These are phyloP conservation scores for Vittaforma corneae DNA, from an alignment of 371 early-diverging fungal genomes.

Conservation along the genomic window DNA sequence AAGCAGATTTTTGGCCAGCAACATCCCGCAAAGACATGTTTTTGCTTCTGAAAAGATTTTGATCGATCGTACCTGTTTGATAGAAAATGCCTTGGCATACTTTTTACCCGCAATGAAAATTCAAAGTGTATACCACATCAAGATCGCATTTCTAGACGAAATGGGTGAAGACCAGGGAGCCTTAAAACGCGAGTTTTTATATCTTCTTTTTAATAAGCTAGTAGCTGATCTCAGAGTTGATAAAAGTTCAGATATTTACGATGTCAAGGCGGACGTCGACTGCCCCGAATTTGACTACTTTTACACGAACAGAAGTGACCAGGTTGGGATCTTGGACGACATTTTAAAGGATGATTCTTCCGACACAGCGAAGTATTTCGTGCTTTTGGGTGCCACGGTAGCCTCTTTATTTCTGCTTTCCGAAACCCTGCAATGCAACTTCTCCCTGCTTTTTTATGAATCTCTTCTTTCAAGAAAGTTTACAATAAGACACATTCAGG, in stretches of 20 bases:
- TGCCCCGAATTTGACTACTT: too few relatives aligned
- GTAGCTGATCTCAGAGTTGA: constrained; percentile 20
- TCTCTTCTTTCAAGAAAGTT: constrained; percentile 33
- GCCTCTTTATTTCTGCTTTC: constrained; percentile 6
- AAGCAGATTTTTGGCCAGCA: too few relatives aligned
- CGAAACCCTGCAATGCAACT: constrained; percentile 16
- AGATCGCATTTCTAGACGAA: constrained; percentile 28
- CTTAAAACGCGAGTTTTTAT: constrained; percentile 33
- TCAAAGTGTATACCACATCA: neutral
- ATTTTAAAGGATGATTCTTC: neutral
- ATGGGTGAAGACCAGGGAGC: constrained; percentile 47
- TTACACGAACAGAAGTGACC: too few relatives aligned
- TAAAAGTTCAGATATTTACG: constrained; percentile 4
- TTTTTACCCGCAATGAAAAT: too few relatives aligned
- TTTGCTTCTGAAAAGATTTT: too few relatives aligned
- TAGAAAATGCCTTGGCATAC: too few relatives aligned
- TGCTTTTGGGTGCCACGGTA: constrained; percentile 34
- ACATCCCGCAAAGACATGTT: too few relatives aligned
- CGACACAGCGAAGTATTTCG: constrained; percentile 21
- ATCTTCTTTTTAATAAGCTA: constrained; percentile 17
- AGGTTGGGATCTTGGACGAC: neutral
- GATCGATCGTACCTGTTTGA: too few relatives aligned
- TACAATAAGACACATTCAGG: constrained; percentile 24
- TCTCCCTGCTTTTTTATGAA: constrained; percentile 41
- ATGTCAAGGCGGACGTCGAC: constrained; percentile 11